A percentile compares a stretch with the other conserved stretches of the same genome.
These are phyloP conservation scores for Tolypocladium paradoxum DNA, from an alignment of 2,329 filamentous ascomycete genomes.

Conservation along the genomic window DNA sequence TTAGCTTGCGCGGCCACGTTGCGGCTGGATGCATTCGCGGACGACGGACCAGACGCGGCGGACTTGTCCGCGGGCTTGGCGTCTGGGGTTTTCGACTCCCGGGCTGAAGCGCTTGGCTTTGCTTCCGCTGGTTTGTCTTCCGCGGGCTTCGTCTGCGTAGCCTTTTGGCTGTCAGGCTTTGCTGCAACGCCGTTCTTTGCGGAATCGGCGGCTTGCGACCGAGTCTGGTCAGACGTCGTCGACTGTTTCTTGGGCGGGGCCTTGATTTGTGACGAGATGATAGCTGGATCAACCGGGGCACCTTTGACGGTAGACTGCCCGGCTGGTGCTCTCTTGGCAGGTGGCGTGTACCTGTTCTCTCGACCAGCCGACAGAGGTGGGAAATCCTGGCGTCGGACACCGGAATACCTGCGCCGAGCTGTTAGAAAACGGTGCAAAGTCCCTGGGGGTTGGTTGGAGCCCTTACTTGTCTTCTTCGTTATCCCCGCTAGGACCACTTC, in stretches of 20 bases:
- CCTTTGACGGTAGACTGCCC: conserved; percentile 63
- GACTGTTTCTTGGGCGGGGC: conserved; percentile 27
- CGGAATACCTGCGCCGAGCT: conserved; percentile 59
- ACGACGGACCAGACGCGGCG: conserved; percentile 15
- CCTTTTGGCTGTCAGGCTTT: conserved; percentile 17
- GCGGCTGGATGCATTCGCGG: conserved; percentile 26
- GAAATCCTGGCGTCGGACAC: conserved; percentile 70
- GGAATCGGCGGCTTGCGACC: conserved; percentile 12
- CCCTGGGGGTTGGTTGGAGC: neutral
- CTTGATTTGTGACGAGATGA: conserved; percentile 76
- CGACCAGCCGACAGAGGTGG: conserved; percentile 46
- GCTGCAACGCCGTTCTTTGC: conserved; percentile 17
- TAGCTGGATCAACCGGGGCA: conserved; percentile 75
- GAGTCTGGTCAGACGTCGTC: conserved; percentile 12
- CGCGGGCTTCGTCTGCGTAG: conserved; percentile 16
- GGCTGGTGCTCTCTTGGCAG: conserved; percentile 71
- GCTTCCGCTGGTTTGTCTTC: conserved; percentile 21
- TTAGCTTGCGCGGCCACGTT: conserved; percentile 29
- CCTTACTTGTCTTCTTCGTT: conserved; percentile 86
- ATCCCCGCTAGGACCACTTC: conserved; percentile 51
- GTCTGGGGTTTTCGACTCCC: conserved; percentile 20
- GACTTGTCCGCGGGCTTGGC: conserved; percentile 17
- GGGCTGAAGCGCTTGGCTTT: conserved; percentile 9
- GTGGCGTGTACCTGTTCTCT: conserved; percentile 76
- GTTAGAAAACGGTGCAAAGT: conserved; percentile 7